These are phyloP conservation scores for Ceratocystis destructans DNA, from an alignment of 2,329 filamentous ascomycete species.

Conservation along the genomic window DNA sequence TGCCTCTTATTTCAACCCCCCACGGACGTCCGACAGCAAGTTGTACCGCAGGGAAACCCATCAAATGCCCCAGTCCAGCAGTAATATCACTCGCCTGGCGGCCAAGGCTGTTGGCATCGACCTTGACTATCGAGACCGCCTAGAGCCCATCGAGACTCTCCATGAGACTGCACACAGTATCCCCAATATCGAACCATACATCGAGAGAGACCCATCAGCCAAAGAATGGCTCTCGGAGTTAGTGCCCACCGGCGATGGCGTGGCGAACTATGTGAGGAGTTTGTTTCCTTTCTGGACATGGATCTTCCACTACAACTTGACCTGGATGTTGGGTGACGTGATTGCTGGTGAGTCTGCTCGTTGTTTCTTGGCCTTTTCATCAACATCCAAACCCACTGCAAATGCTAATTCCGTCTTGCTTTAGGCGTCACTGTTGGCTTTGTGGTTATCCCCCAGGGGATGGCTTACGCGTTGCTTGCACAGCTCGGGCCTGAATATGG, in stretches of 20 bases:
- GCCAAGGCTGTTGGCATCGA: conserved; percentile 26
- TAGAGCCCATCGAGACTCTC: conserved; percentile 23
- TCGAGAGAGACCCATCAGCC: conserved; percentile 16
- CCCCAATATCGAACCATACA: conserved; percentile 17
- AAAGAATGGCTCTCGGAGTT: conserved; percentile 15
- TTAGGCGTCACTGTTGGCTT: conserved; percentile 63
- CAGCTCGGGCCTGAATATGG: conserved; percentile 37
- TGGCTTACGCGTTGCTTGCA: conserved; percentile 40
- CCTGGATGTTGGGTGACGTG: conserved; percentile 35
- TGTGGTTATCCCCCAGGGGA: conserved; percentile 40
- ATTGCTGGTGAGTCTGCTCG: conserved; percentile 46
- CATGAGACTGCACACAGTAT: conserved; percentile 22
- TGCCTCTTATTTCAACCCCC: background rate
- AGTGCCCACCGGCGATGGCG: conserved; percentile 12
- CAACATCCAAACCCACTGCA: background rate
- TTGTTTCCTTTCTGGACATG: conserved; percentile 38
- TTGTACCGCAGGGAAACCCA: background rate
- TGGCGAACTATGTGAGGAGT: conserved; percentile 27
- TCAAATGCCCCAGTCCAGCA: conserved; percentile 4
- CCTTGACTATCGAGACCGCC: conserved; percentile 23
- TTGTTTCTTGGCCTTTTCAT: background rate
- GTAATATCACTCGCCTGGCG: conserved; percentile 21
- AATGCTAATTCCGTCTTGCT: conserved; percentile 1
- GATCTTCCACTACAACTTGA: conserved; percentile 37
- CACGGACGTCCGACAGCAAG: background rate